Evolutionary conservation across 1,284 basidiomycete species (phyloP).

Genomic region (Neotropicomus parvogracilis): DNA sequence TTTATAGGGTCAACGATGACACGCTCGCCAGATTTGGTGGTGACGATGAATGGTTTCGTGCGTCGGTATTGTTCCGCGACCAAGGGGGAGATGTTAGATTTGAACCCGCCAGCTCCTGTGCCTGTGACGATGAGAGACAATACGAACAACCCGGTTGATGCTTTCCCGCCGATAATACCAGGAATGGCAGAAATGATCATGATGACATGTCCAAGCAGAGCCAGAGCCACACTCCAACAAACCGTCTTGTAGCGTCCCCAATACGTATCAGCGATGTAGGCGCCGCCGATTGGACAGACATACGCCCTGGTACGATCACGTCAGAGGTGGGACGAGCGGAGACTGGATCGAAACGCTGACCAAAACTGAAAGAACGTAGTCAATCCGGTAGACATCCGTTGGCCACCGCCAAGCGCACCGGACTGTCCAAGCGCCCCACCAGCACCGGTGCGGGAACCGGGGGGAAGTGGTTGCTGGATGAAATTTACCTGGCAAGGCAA

Average conservation of each 20-base stretch:
- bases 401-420: slow-evolving; percentile 68
- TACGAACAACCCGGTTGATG: slow-evolving; percentile 60
- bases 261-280: slow-evolving; percentile 71
- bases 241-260: slow-evolving; percentile 77
- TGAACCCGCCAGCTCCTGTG: slow-evolving; percentile 73
- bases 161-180: slow-evolving; percentile 57
- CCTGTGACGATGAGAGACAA: slow-evolving; percentile 70
- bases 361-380: slow-evolving; percentile 64
- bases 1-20: slow-evolving; percentile 79
- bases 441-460: slow-evolving; percentile 66
- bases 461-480: slow-evolving; percentile 67
- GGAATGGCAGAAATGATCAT: slow-evolving; percentile 73
- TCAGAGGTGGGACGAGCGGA: slow-evolving; percentile 25
- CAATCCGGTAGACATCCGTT: slow-evolving; percentile 66
- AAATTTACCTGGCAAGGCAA: slow-evolving; percentile 59
- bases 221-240: slow-evolving; percentile 51
- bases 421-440: slow-evolving; percentile 51
- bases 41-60: slow-evolving; percentile 52
- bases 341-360: slow-evolving; percentile 27
- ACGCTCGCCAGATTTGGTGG: slow-evolving; percentile 60
- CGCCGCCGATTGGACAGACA: slow-evolving; percentile 60
- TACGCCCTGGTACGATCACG: slow-evolving; percentile 42
- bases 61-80: slow-evolving; percentile 74
- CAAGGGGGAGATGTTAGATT: slow-evolving; percentile 75
- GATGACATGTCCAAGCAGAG: slow-evolving; percentile 67